A percentile compares a stretch with the other conserved stretches of the same genome.
These are phyloP conservation scores for Parascedosporium putredinis DNA, from an alignment of 2,329 filamentous ascomycete species.

Conservation along the genomic window DNA sequence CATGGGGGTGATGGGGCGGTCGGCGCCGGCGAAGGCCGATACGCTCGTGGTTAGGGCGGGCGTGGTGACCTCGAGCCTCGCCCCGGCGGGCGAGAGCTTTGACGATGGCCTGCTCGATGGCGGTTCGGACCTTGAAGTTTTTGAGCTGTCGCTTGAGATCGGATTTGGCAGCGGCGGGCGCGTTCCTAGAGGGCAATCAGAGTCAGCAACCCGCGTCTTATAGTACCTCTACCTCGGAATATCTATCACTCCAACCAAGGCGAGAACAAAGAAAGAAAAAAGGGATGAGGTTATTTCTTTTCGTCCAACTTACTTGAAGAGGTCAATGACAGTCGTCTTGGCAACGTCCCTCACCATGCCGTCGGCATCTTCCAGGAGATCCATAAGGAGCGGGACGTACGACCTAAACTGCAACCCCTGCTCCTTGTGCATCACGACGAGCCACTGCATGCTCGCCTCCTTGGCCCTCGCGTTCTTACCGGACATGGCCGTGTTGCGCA, in stretches of 20 bases:
- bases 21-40: conserved; percentile 32
- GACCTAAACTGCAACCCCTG: conserved; percentile 69
- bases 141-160: conserved; percentile 82
- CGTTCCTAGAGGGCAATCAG: conserved; percentile 40
- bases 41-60: conserved; percentile 41
- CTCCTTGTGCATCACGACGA: conserved; percentile 49
- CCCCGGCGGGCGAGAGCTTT: conserved; percentile 50
- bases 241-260: too few species aligned
- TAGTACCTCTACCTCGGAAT: neutral
- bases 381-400: conserved; percentile 76
- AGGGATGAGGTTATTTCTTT: too few species aligned
- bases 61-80: conserved; percentile 31
- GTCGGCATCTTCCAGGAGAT: conserved; percentile 82
- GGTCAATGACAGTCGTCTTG: conserved; percentile 72
- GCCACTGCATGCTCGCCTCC: conserved; percentile 75
- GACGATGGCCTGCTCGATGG: conserved; percentile 74
- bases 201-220: neutral
- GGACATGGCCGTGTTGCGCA: conserved; percentile 67
- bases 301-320: conserved; percentile 65
- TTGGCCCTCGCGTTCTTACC: conserved; percentile 78
- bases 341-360: conserved; percentile 76
- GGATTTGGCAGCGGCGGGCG: conserved; percentile 72
- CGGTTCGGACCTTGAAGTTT: conserved; percentile 73
- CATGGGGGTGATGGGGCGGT: conserved; percentile 50
- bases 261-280: too few species aligned